These are phyloP conservation scores for Medicago arabica DNA, from an alignment of 306 rosid species.

Conservation along the genomic window DNA sequence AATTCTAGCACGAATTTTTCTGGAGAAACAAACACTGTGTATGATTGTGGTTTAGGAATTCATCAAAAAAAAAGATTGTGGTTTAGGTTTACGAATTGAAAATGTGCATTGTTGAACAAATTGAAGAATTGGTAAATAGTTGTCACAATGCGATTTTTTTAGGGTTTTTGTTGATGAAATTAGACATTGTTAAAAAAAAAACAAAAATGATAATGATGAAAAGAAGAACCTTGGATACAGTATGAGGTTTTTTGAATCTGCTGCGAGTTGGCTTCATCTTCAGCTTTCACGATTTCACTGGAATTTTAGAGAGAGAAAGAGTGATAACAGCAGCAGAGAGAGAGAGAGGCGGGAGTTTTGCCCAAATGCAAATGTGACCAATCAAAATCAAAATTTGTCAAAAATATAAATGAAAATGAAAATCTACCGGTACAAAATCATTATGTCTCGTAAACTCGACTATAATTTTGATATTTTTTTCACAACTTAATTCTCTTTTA, in stretches of 20 bases:
- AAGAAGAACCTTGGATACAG: conserved; percentile 50
- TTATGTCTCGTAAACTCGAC: no score
- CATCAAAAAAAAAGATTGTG: no score
- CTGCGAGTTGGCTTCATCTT: conserved; percentile 60
- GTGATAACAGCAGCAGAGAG: not conserved
- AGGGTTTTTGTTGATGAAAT: conserved; percentile 32
- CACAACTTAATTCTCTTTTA: no score
- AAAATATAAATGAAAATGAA: no score
- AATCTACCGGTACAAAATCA: no score
- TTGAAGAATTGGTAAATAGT: no score
- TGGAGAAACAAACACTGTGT: conserved; percentile 15
- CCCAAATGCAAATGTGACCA: conserved; percentile 24
- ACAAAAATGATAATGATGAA: not conserved
- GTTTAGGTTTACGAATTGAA: not conserved
- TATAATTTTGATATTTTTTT: no score
- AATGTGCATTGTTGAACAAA: not conserved
- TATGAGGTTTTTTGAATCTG: conserved; percentile 53
- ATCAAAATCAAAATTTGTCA: no score
- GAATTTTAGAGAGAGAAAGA: not conserved
- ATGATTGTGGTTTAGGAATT: not conserved
- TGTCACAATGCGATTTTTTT: no score
- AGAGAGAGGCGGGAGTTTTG: conserved; percentile 43
- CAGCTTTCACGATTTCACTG: conserved; percentile 31
- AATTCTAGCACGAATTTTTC: not conserved
- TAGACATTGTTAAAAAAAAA: not conserved